Conservation (phyloP, 371 early-diverging fungal species). For the Actinomortierella ambigua region DNA sequence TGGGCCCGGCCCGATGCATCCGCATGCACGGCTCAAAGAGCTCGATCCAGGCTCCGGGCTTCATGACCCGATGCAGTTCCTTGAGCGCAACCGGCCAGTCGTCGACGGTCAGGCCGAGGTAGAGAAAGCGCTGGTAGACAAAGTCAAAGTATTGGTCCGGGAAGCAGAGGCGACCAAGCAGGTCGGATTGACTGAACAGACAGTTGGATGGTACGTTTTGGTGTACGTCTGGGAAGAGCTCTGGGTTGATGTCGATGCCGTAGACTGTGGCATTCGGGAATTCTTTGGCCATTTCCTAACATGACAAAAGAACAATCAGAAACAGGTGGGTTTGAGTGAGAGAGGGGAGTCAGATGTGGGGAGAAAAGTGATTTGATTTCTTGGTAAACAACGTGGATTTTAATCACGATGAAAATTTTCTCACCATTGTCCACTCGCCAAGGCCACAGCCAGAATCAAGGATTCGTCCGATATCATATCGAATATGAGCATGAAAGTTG, state of each 20-base stretch:
- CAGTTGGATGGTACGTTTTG: slow-evolving; percentile 40
- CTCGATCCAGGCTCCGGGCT: slow-evolving; percentile 44
- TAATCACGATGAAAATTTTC: slow-evolving; percentile 1
- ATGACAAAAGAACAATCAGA: background rate
- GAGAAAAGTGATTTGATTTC: no score
- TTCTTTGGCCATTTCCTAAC: slow-evolving; percentile 45
- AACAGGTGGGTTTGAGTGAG: no score
- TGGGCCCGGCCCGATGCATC: slow-evolving; percentile 33
- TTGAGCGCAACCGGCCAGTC: slow-evolving; percentile 42
- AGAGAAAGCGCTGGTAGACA: slow-evolving; percentile 44
- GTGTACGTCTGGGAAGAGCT: slow-evolving; percentile 28
- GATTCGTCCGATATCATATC: slow-evolving; percentile 39
- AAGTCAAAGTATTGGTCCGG: slow-evolving; percentile 44
- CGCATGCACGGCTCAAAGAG: slow-evolving; percentile 47
- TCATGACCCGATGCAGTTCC: slow-evolving; percentile 41
- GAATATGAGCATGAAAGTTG: slow-evolving; percentile 41
- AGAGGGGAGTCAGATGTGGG: no score
- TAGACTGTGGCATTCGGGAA: slow-evolving; percentile 44
- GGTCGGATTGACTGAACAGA: slow-evolving; percentile 33
- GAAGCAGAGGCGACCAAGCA: slow-evolving; percentile 35
- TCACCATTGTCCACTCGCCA: slow-evolving; percentile 47
- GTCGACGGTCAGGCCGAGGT: slow-evolving; percentile 31
- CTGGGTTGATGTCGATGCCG: slow-evolving; percentile 45
- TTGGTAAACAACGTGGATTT: no score
- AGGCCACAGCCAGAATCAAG: slow-evolving; percentile 45